A percentile compares a stretch with the other conserved stretches of the same genome.
Evolutionary conservation across 2,329 filamentous ascomycete species (phyloP).

Genomic region (Coniosporium tulheliwenetii): DNA sequence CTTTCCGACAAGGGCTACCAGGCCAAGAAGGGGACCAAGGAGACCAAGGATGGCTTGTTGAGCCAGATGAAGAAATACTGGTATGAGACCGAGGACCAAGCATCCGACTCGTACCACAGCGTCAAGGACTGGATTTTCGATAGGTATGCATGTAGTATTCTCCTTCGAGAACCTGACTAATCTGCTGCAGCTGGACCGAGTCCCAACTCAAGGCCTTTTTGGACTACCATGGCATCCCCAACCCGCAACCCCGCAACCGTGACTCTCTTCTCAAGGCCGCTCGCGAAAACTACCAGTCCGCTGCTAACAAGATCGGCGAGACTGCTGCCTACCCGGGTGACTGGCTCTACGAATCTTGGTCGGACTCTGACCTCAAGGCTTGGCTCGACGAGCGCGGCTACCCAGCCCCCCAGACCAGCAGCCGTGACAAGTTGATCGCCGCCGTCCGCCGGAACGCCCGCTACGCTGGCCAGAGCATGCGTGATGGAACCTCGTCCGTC

Average conservation of each 20-base stretch:
- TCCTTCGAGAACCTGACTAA: slow-evolving; percentile 18
- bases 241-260: slow-evolving; percentile 73
- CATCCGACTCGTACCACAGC: slow-evolving; percentile 53
- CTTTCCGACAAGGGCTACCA: slow-evolving; percentile 57
- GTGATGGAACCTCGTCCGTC: slow-evolving; percentile 37
- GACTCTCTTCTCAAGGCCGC: slow-evolving; percentile 66
- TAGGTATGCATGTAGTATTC: slow-evolving; percentile 31
- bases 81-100: slow-evolving; percentile 66
- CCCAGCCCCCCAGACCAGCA: slow-evolving; percentile 68
- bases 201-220: slow-evolving; percentile 88
- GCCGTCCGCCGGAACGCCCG: slow-evolving; percentile 82
- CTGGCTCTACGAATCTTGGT: slow-evolving; percentile 87
- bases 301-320: slow-evolving; percentile 63
- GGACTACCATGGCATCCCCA: slow-evolving; percentile 74
- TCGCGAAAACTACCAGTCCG: slow-evolving; percentile 64
- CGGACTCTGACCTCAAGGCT: slow-evolving; percentile 81
- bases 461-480: slow-evolving; percentile 49
- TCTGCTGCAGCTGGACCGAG: slow-evolving; percentile 58
- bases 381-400: slow-evolving; percentile 85
- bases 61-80: slow-evolving; percentile 56
- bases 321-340: slow-evolving; percentile 77
- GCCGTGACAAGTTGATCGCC: slow-evolving; percentile 77
- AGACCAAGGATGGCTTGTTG: slow-evolving; percentile 53
- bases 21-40: slow-evolving; percentile 47
- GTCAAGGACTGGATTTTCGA: slow-evolving; percentile 90